Percentiles rank a stretch among this genome's conserved stretches.
phyloP scores from a whole-genome alignment of 2,329 filamentous ascomycete genomes.

The Penicillium sp. region DNA sequence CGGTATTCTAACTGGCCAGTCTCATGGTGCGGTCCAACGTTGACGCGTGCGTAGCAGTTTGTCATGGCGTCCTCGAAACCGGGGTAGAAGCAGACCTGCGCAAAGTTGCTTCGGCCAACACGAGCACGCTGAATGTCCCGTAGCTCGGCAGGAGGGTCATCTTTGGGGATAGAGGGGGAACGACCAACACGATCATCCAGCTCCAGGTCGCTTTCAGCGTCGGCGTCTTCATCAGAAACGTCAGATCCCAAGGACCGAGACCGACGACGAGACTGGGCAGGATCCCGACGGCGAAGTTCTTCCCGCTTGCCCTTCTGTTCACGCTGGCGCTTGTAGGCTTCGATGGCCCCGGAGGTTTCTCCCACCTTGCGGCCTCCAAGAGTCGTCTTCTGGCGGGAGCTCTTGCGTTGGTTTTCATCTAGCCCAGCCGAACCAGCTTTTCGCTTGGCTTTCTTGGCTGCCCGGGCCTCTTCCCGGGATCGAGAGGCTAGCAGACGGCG shows the following conservation, averaged over 20 bases:
- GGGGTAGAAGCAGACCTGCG: constrained; percentile 89
- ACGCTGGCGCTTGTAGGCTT: constrained; percentile 64
- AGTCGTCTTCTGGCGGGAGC: constrained; percentile 70
- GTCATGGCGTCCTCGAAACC: constrained; percentile 79
- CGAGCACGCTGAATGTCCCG: constrained; percentile 82
- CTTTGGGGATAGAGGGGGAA: constrained; percentile 57
- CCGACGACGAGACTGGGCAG: constrained; percentile 53
- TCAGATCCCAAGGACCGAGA: constrained; percentile 65
- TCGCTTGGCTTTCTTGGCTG: constrained; percentile 62
- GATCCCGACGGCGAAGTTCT: constrained; percentile 48
- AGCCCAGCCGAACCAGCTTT: constrained; percentile 78
- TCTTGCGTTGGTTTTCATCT: constrained; percentile 75
- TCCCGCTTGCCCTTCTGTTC: constrained; percentile 59
- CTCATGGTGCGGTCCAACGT: constrained; percentile 73
- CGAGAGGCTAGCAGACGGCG: constrained; percentile 73
- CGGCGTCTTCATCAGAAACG: constrained; percentile 63
- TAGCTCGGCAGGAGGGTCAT: constrained; percentile 70
- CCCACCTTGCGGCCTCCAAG: constrained; percentile 66
- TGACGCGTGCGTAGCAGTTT: constrained; percentile 83
- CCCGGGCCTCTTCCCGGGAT: constrained; percentile 61
- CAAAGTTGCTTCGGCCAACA: constrained; percentile 82
- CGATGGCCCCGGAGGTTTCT: constrained; percentile 72
- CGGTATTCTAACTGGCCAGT: constrained; percentile 79
- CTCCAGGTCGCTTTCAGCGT: constrained; percentile 78
- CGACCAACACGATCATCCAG: constrained; percentile 64